Evolutionary conservation across 495 filamentous ascomycete species (phyloP).

Genomic region (Filosporella fistucella): DNA sequence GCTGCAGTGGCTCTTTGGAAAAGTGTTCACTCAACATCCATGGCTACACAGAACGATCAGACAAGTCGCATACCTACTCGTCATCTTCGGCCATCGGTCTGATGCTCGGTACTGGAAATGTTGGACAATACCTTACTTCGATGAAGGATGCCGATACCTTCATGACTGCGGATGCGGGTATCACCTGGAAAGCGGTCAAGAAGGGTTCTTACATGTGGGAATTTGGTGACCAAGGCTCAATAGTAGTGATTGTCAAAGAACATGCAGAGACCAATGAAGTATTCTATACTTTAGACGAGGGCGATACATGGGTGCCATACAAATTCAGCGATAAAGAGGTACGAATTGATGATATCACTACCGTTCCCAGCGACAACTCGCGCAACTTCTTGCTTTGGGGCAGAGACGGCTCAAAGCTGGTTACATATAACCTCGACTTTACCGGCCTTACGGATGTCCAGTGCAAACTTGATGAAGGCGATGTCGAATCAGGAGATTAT

Average conservation of each 20-base stretch:
- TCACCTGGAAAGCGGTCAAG: conserved; percentile 78
- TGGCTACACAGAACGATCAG: conserved; percentile 83
- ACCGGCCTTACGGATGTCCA: conserved; percentile 61
- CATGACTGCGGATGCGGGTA: conserved; percentile 82
- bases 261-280: conserved; percentile 59
- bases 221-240: conserved; percentile 87
- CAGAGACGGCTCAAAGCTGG: conserved; percentile 41
- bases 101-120: conserved; percentile 89
- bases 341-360: conserved; percentile 71
- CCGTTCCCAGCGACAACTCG: conserved; percentile 82
- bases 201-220: conserved; percentile 89
- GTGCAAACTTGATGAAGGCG: conserved; percentile 64
- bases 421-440: conserved; percentile 86
- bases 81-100: conserved; percentile 85
- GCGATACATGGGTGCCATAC: conserved; percentile 68
- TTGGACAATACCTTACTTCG: conserved; percentile 62
- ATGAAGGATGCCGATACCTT: conserved; percentile 74
- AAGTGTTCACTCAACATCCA: conserved; percentile 88
- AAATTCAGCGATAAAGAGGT: conserved; percentile 68
- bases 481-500: conserved; percentile 62
- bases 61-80: conserved; percentile 77
- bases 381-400: conserved; percentile 91
- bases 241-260: conserved; percentile 75
- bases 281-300: conserved; percentile 76
- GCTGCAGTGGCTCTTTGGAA: conserved; percentile 55